Conservation (phyloP, 129 eudicot genomes). For the Solidago caesia region DNA sequence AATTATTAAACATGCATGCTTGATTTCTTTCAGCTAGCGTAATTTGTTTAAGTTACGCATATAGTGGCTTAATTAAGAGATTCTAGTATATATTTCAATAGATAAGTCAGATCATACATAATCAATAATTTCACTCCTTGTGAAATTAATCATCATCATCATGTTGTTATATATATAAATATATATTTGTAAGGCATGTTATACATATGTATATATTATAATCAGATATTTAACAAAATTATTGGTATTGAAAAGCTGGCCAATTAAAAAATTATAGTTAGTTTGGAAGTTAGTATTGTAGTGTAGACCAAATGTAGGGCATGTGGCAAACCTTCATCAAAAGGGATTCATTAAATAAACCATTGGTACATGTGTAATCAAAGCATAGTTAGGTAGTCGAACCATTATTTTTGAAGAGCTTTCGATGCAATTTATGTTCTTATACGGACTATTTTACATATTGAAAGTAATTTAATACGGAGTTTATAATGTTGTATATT, state of each 20-base stretch:
- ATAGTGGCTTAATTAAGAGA: neutral
- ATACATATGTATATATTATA: neutral
- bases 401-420: slow-evolving; percentile 2
- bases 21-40: neutral
- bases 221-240: neutral
- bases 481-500: too few relatives aligned
- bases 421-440: neutral
- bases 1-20: neutral
- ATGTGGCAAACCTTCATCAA: slow-evolving; percentile 36
- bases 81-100: neutral
- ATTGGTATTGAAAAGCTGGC: slow-evolving; percentile 21
- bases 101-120: neutral
- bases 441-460: too few relatives aligned
- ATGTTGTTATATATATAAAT: slow-evolving; percentile 15
- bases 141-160: slow-evolving; percentile 6
- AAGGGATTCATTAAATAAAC: slow-evolving; percentile 8
- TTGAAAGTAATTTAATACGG: too few relatives aligned
- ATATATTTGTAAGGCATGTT: neutral
- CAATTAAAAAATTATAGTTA: slow-evolving; percentile 21
- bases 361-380: slow-evolving; percentile 23
- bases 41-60: neutral
- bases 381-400: slow-evolving; percentile 29
- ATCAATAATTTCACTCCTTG: slow-evolving; percentile 25
- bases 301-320: slow-evolving; percentile 40
- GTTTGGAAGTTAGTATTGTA: slow-evolving; percentile 35